Evolutionary conservation across 2,329 filamentous ascomycete genomes (phyloP).

Genomic region (Apiospora saccharicola): DNA sequence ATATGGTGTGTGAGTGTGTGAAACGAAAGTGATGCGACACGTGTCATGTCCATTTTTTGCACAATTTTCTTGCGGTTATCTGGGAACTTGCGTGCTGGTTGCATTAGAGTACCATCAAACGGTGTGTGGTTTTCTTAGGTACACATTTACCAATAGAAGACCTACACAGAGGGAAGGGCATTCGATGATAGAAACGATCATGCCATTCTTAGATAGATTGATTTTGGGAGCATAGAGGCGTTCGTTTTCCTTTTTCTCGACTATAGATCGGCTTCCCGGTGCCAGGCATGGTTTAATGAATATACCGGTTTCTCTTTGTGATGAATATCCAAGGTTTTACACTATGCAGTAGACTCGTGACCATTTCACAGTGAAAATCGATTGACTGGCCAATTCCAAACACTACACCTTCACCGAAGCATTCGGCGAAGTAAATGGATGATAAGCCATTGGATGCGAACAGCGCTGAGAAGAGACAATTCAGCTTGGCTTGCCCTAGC

Average conservation of each 20-base stretch:
- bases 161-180: background rate
- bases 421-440: background rate
- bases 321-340: background rate
- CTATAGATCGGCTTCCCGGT: slow-evolving; percentile 19
- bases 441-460: background rate
- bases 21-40: background rate
- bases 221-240: slow-evolving; percentile 19
- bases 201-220: slow-evolving; percentile 19
- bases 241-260: background rate
- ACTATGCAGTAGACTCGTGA: background rate
- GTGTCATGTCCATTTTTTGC: background rate
- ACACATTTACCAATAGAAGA: background rate
- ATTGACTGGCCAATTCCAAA: background rate
- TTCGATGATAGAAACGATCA: slow-evolving; percentile 11
- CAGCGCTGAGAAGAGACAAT: background rate
- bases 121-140: background rate
- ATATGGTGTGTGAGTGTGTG: background rate
- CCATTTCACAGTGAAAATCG: background rate
- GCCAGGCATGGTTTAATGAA: slow-evolving; percentile 20
- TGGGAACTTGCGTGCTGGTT: slow-evolving; percentile 5
- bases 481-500: background rate
- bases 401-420: too few relatives aligned
- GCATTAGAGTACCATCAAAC: slow-evolving; percentile 18
- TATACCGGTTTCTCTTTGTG: slow-evolving; percentile 17
- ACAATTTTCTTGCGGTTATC: background rate